These are phyloP conservation scores for Taphrina wiesneri DNA, from an alignment of 1,139 yeast genomes.

Conservation along the genomic window DNA sequence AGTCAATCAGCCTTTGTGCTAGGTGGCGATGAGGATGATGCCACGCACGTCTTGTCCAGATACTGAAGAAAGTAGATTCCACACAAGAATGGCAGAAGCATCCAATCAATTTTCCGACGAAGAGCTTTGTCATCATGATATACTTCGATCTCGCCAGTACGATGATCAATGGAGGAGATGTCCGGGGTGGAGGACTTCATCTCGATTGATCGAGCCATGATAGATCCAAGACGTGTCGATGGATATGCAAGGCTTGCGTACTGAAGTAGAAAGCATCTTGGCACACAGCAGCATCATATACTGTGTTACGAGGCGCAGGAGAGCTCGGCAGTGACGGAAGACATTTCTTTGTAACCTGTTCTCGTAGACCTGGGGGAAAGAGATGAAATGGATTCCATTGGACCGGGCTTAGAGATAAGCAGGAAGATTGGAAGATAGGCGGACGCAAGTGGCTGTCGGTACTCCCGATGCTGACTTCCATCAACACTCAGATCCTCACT, in stretches of 20 bases:
- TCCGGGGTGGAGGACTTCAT: neutral
- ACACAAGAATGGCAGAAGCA: slow-evolving; percentile 32
- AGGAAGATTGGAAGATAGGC: neutral
- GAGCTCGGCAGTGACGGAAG: neutral
- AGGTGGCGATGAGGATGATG: neutral
- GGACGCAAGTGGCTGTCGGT: slow-evolving; percentile 1
- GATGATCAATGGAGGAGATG: neutral
- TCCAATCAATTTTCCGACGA: slow-evolving; percentile 35
- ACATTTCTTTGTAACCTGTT: neutral
- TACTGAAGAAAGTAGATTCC: slow-evolving; percentile 54
- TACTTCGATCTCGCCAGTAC: slow-evolving; percentile 2
- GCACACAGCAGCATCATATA: neutral
- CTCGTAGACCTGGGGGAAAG: neutral
- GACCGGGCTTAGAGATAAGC: neutral
- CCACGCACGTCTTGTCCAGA: slow-evolving; percentile 58
- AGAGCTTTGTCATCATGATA: slow-evolving; percentile 37
- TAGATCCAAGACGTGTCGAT: neutral
- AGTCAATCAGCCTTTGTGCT: neutral
- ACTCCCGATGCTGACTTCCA: neutral
- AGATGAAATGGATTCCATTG: neutral
- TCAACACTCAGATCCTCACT: too few species aligned
- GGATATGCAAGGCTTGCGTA: neutral
- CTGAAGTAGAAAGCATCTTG: neutral
- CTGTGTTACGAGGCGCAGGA: neutral
- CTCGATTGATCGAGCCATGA: neutral